A percentile compares a stretch with the other conserved stretches of the same genome.
Conservation (phyloP, 805 yeast genomes). For the Starmerella stigmatis region DNA sequence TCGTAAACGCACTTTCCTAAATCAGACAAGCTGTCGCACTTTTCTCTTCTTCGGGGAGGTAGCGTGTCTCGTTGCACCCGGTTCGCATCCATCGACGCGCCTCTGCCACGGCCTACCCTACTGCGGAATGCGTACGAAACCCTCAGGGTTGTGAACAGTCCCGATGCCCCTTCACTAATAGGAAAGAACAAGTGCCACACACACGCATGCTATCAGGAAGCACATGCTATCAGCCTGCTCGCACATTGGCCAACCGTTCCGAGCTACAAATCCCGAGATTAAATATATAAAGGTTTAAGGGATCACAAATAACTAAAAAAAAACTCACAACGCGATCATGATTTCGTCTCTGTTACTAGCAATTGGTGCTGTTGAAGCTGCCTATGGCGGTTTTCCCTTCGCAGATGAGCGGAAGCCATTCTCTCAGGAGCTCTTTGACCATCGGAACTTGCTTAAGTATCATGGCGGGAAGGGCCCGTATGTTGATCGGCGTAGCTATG, state of each 20-base stretch:
- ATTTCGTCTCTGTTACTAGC: background rate
- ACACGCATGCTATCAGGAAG: no score
- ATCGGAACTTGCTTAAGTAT: slow-evolving; percentile 30
- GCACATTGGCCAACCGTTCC: background rate
- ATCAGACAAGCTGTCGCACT: no score
- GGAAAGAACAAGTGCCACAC: background rate
- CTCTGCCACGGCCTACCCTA: no score
- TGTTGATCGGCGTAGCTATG: slow-evolving; percentile 37
- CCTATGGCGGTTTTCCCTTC: slow-evolving; percentile 13
- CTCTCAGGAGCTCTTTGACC: slow-evolving; percentile 31
- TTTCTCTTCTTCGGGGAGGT: no score
- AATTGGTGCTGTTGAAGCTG: background rate
- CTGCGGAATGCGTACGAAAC: slow-evolving; percentile 3
- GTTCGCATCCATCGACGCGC: no score
- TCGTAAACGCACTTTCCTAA: no score
- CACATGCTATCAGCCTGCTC: no score
- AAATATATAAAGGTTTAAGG: no score
- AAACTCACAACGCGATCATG: no score
- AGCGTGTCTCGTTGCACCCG: no score
- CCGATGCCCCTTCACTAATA: background rate
- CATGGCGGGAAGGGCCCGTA: slow-evolving; percentile 21
- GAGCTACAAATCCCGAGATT: background rate
- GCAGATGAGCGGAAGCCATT: slow-evolving; percentile 13
- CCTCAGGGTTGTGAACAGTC: slow-evolving; percentile 3
- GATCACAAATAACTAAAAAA: no score